A percentile compares a stretch with the other conserved stretches of the same genome.
Evolutionary conservation across 148 eudicot genomes (phyloP).

Genomic region (Chenopodium formosanum): DNA sequence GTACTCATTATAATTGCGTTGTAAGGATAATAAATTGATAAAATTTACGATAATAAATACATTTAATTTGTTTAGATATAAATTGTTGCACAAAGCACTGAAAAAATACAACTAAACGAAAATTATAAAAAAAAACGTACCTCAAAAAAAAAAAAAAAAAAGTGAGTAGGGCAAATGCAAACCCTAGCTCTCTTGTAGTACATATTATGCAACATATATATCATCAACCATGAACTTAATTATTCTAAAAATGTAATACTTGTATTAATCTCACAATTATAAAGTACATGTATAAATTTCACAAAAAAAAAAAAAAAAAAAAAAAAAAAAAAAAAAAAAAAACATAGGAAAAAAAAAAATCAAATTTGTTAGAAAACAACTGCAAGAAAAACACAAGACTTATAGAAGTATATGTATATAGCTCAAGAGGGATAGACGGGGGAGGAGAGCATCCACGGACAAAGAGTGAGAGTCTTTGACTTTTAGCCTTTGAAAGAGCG

Average conservation of each 20-base stretch:
- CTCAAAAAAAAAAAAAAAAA: background rate
- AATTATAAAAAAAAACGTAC: background rate
- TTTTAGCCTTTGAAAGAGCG: background rate
- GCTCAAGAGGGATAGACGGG: slow-evolving; percentile 45
- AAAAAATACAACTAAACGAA: too few relatives aligned
- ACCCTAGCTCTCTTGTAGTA: background rate
- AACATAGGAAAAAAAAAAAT: background rate
- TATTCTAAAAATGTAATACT: background rate
- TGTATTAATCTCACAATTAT: background rate
- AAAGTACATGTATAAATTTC: background rate
- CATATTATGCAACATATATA: too few relatives aligned
- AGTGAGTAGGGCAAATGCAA: background rate
- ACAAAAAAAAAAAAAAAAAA: background rate
- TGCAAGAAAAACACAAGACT: background rate
- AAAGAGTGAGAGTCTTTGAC: background rate
- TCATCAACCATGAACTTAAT: background rate
- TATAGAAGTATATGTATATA: background rate
- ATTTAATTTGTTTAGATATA: too few relatives aligned
- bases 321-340: background rate
- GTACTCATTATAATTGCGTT: background rate
- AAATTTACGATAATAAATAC: too few relatives aligned
- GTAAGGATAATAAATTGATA: too few relatives aligned
- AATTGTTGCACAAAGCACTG: too few relatives aligned
- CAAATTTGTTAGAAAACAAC: background rate
- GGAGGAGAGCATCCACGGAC: slow-evolving; percentile 13